phyloP scores from a whole-genome alignment of 768 basidiomycete species.

The Macrolepiota albuminosa region DNA sequence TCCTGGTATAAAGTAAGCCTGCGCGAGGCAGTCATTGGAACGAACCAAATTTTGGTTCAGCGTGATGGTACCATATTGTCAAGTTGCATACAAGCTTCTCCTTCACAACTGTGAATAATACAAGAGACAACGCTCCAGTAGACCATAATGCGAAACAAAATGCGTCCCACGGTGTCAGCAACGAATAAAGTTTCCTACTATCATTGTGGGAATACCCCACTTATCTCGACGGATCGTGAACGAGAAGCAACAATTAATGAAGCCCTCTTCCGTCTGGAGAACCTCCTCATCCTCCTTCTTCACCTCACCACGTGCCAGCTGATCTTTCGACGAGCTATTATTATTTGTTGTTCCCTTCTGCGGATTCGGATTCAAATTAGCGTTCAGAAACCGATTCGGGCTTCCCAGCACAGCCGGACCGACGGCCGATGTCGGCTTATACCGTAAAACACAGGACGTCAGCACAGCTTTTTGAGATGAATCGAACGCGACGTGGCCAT shows the following conservation, averaged over 20 bases:
- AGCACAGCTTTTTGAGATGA: constrained; percentile 90
- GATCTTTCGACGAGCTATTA: neutral
- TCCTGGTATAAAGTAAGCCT: too few species aligned
- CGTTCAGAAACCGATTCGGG: constrained; percentile 1
- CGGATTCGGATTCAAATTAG: constrained; percentile 6
- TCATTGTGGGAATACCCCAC: constrained; percentile 87
- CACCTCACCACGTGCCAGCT: constrained; percentile 12
- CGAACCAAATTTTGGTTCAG: too few species aligned
- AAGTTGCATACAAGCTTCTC: too few species aligned
- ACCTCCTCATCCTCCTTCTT: constrained; percentile 23
- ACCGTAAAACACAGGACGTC: constrained; percentile 85
- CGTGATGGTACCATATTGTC: too few species aligned
- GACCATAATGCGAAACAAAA: neutral
- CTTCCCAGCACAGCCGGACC: neutral
- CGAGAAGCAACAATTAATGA: constrained; percentile 87
- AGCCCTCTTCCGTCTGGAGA: constrained; percentile 55
- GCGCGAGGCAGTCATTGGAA: too few species aligned
- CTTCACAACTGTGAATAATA: neutral
- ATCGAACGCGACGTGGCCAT: constrained; percentile 90
- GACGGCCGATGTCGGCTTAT: constrained; percentile 48
- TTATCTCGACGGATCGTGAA: constrained; percentile 83
- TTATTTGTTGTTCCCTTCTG: constrained; percentile 4
- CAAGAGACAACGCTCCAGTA: neutral
- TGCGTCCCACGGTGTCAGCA: constrained; percentile 32
- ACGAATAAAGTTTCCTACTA: constrained; percentile 85